These are phyloP conservation scores for Hemerocallis citrina DNA, from an alignment of 106 monocot genomes.

Conservation along the genomic window DNA sequence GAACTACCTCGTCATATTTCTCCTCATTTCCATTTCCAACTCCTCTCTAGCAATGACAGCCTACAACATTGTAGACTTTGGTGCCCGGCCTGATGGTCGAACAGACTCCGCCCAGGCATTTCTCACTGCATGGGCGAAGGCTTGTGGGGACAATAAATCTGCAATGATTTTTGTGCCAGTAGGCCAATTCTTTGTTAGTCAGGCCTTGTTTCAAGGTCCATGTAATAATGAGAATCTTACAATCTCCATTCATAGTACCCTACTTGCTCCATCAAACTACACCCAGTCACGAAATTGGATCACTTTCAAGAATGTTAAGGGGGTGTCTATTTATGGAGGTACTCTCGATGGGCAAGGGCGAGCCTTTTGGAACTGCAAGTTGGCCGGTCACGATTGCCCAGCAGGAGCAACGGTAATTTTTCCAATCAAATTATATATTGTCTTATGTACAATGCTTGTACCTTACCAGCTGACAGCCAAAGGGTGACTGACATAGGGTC, in stretches of 20 bases:
- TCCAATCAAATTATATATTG: not conserved
- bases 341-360: not conserved
- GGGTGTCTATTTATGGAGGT: not conserved
- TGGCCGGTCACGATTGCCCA: not conserved
- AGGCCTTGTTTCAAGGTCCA: not conserved
- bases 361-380: conserved; percentile 2
- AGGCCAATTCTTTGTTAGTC: not conserved
- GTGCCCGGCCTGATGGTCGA: not conserved
- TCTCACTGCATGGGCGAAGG: conserved; percentile 3
- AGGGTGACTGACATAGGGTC: too few relatives aligned
- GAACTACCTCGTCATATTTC: not conserved
- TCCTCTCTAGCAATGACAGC: not conserved
- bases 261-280: not conserved
- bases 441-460: not conserved
- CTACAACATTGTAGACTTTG: conserved; percentile 4
- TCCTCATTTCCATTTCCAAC: not conserved
- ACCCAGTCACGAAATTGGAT: not conserved
- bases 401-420: conserved; percentile 12
- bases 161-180: not conserved
- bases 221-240: not conserved
- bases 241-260: not conserved
- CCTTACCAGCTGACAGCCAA: too few relatives aligned
- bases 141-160: not conserved
- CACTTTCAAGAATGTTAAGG: not conserved
- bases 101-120: not conserved